Evolutionary conservation across 139 green algal species (phyloP).

Genomic region (Yamagishiella unicocca): DNA sequence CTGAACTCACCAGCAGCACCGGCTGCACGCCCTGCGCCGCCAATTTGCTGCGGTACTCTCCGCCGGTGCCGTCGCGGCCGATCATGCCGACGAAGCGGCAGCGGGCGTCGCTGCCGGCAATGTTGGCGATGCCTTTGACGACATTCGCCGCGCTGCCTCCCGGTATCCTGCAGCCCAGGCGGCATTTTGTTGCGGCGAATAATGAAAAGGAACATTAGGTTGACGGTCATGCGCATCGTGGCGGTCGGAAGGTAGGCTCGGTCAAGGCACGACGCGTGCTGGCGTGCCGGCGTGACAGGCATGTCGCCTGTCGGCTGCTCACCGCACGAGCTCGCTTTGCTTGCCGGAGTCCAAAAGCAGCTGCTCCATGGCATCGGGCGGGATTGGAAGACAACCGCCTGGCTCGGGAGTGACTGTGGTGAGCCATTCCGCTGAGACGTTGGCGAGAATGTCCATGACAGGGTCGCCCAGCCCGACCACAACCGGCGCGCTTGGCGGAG

Average conservation of each 20-base stretch:
- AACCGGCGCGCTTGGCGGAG: neutral
- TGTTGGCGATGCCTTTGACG: constrained; percentile 64
- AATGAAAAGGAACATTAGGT: too few species aligned
- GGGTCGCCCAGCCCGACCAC: constrained; percentile 49
- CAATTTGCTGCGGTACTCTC: constrained; percentile 71
- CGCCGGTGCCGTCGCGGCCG: constrained; percentile 69
- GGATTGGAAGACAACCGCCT: constrained; percentile 66
- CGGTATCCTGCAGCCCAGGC: constrained; percentile 63
- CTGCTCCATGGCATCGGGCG: constrained; percentile 52
- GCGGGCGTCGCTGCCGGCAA: constrained; percentile 23
- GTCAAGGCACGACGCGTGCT: too few species aligned
- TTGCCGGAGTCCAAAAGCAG: constrained; percentile 10
- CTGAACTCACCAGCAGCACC: constrained; percentile 69
- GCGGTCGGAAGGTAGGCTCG: too few species aligned
- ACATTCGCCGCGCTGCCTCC: constrained; percentile 91
- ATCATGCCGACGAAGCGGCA: constrained; percentile 82
- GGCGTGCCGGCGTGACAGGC: too few species aligned
- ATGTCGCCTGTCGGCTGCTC: neutral
- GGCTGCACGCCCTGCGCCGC: constrained; percentile 65
- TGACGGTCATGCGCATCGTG: too few species aligned
- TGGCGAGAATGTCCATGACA: constrained; percentile 71
- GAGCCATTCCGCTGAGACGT: constrained; percentile 61
- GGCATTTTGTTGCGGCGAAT: too few species aligned
- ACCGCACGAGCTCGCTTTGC: constrained; percentile 47
- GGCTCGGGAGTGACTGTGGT: constrained; percentile 48